Conservation (phyloP, 2,329 filamentous ascomycete genomes). For the Fonsecaea nubica region DNA sequence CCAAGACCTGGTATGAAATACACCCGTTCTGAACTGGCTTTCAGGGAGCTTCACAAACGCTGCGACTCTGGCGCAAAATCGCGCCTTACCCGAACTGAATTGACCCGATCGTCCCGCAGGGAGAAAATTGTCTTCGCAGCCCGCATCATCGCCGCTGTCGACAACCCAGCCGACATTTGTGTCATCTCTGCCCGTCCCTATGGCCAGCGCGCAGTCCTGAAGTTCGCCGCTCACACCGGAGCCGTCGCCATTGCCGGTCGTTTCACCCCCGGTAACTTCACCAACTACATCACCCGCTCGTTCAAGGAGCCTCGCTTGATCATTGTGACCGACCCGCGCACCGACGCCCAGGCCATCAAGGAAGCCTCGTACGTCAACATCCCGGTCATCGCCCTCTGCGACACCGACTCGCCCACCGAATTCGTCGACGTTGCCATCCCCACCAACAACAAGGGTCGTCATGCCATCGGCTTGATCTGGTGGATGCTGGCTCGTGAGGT, state of each 20-base stretch:
- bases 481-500: conserved; percentile 99
- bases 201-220: conserved; percentile 98
- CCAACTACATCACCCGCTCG: conserved; percentile 99
- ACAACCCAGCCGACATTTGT: conserved; percentile 99
- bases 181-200: conserved; percentile 99
- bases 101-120: conserved; percentile 59
- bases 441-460: conserved; percentile 99
- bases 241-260: conserved; percentile 97
- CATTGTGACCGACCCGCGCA: conserved; percentile 98
- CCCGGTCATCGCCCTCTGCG: conserved; percentile 97
- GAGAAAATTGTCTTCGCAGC: conserved; percentile 99
- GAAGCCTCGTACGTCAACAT: conserved; percentile 99
- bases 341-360: conserved; percentile 99
- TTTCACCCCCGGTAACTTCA: conserved; percentile 99
- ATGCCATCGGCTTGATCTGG: conserved; percentile 98
- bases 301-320: conserved; percentile 99
- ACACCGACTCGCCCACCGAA: conserved; percentile 99
- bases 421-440: conserved; percentile 99
- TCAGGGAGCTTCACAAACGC: conserved; percentile 2
- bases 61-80: conserved; percentile 1
- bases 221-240: conserved; percentile 98
- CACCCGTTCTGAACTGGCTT: not conserved
- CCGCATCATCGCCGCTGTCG: conserved; percentile 97
- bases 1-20: conserved; percentile 91
- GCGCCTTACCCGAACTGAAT: conserved; percentile 3